Evolutionary conservation across 345 rosid species (phyloP).

Genomic region (Aurinia saxatilis): DNA sequence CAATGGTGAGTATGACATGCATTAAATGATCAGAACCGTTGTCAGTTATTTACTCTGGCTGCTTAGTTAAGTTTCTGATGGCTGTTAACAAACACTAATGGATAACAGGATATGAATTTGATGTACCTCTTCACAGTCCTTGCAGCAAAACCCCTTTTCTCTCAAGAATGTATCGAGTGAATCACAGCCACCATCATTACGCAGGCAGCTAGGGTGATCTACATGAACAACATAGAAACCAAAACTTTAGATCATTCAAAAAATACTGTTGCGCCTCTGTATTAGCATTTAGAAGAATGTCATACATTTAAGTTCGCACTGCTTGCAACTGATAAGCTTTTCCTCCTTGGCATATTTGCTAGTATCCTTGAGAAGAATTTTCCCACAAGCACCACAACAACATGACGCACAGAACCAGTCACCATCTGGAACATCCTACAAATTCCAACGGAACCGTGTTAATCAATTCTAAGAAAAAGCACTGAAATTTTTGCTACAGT

Average conservation of each 20-base stretch:
- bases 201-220: conserved; percentile 57
- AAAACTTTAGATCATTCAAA: conserved; percentile 15
- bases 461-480: neutral
- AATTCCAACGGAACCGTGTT: conserved; percentile 10
- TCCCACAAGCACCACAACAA: conserved; percentile 55
- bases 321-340: conserved; percentile 41
- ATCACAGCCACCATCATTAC: conserved; percentile 19
- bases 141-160: conserved; percentile 63
- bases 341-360: conserved; percentile 19
- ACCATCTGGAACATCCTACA: conserved; percentile 67
- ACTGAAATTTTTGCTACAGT: neutral
- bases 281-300: conserved; percentile 10
- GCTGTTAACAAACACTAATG: neutral
- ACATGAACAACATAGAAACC: conserved; percentile 18
- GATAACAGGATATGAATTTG: neutral
- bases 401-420: conserved; percentile 91
- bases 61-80: neutral
- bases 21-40: neutral
- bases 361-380: conserved; percentile 26
- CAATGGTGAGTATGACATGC: neutral
- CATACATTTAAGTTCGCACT: conserved; percentile 64
- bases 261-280: neutral
- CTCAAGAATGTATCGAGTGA: conserved; percentile 11
- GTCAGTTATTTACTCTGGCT: neutral
- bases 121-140: conserved; percentile 54